These are phyloP conservation scores for Pseudopyricularia cyperi DNA, from an alignment of 2,329 filamentous ascomycete species.

Conservation along the genomic window DNA sequence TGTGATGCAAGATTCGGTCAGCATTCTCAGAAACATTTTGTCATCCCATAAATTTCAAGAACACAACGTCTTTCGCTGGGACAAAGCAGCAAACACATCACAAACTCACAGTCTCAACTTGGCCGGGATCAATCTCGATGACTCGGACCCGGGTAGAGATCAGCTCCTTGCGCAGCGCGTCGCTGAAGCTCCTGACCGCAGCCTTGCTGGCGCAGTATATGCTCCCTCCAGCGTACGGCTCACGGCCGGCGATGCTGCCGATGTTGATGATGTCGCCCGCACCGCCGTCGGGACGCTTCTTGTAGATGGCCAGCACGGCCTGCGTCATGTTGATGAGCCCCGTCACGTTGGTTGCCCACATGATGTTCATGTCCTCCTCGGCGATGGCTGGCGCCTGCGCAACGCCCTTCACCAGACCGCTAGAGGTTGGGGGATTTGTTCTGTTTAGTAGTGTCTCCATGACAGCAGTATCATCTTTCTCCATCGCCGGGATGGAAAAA, in stretches of 20 bases:
- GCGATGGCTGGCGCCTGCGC: constrained; percentile 75
- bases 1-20: constrained; percentile 1
- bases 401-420: constrained; percentile 79
- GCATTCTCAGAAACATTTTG: background rate
- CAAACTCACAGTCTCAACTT: constrained; percentile 65
- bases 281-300: constrained; percentile 60
- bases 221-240: constrained; percentile 71
- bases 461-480: too few relatives aligned
- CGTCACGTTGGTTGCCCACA: constrained; percentile 90
- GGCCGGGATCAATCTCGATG: constrained; percentile 82
- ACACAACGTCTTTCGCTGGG: too few relatives aligned
- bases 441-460: too few relatives aligned
- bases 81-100: background rate
- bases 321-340: constrained; percentile 96
- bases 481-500: too few relatives aligned
- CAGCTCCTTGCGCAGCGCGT: constrained; percentile 69
- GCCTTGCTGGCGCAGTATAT: constrained; percentile 94
- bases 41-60: too few relatives aligned
- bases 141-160: constrained; percentile 69
- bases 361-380: constrained; percentile 68
- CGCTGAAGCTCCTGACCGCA: constrained; percentile 73
- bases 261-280: constrained; percentile 91
- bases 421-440: too few relatives aligned
- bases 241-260: constrained; percentile 80
- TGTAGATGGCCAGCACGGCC: constrained; percentile 72